Evolutionary conservation across 805 yeast species (phyloP).

Genomic region (Schizosaccharomyces octosporus): DNA sequence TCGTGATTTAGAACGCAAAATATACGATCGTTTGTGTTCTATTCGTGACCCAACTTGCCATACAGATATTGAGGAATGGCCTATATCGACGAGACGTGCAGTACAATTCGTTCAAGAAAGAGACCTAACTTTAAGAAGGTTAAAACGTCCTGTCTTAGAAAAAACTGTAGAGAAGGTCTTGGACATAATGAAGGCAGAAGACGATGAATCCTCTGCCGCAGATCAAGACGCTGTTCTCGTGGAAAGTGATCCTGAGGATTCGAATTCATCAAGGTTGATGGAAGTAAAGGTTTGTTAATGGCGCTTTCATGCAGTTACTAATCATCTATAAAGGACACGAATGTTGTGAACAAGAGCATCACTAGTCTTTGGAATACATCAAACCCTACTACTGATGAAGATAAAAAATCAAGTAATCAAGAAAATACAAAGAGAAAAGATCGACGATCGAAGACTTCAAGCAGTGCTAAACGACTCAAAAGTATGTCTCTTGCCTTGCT

Average conservation of each 20-base stretch:
- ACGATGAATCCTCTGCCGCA: conserved; percentile 12
- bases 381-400: background rate
- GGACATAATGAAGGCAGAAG: conserved; percentile 1
- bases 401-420: conserved; percentile 8
- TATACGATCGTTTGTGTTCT: background rate
- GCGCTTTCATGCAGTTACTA: conserved; percentile 7
- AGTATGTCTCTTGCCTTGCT: conserved; percentile 1
- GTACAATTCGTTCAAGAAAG: conserved; percentile 20
- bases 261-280: conserved; percentile 28
- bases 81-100: background rate
- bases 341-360: conserved; percentile 52
- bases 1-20: background rate
- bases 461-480: background rate
- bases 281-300: conserved; percentile 18
- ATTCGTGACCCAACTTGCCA: background rate
- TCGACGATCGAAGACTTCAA: background rate
- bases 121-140: conserved; percentile 43
- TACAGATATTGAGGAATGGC: background rate
- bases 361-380: conserved; percentile 34
- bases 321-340: conserved; percentile 20
- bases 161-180: conserved; percentile 25
- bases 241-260: conserved; percentile 19
- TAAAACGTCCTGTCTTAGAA: conserved; percentile 38
- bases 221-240: conserved; percentile 8
- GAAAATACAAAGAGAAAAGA: background rate